Base-by-base conservation (phyloP, 225 moss, liverwort and hornwort species). In the Rhytidiadelphus loreus region DNA sequence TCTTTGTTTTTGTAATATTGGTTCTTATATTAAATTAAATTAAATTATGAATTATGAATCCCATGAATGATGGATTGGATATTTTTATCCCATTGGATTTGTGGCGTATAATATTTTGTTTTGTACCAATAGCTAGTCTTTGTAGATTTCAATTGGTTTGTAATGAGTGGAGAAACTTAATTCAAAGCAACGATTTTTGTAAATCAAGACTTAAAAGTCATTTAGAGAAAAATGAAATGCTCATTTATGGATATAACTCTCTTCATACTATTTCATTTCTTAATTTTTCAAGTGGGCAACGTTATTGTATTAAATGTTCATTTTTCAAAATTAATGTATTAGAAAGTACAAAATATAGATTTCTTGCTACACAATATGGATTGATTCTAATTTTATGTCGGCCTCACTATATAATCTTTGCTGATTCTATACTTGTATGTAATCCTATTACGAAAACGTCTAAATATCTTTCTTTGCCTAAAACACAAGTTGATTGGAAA, bases 401-500 rank as follows among this genome's bases (percentile, higher is more conserved):
- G 6, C 68, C 89, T 0, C 9, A 16, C 24, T 84, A 89, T 61
- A n/a, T 75, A 7, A 75, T 87, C 28, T 87, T 89, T 89, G 44
- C 13, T 4, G 5, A 80, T 74, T 87, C 81, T 11, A 84, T 91
- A 65, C 53, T 91, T 80, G 12, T 89, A 20, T 89, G 87, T 73
- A 91, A 87, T 80, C 84, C 74, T 80, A 30, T 87, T 23, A 84
- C 73, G 35, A 89, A 80, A 84, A 60, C 60, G 22, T 87, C 37
- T 20, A 89, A 75, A 81, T 89, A 87, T 81, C 16, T 87, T 11
- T 91, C 39, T n/a, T 85, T 89, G 66, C 87, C 87, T 32, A 87
- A 84, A 14, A 81, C 56, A 3, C 91, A 89, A 81, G 87, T 89
- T 76, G 85, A 91, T 85, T 91, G 76, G 85, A 89, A 89, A 87